Conservation (phyloP, 163 green algal genomes). For the Scenedesmus sp. region DNA sequence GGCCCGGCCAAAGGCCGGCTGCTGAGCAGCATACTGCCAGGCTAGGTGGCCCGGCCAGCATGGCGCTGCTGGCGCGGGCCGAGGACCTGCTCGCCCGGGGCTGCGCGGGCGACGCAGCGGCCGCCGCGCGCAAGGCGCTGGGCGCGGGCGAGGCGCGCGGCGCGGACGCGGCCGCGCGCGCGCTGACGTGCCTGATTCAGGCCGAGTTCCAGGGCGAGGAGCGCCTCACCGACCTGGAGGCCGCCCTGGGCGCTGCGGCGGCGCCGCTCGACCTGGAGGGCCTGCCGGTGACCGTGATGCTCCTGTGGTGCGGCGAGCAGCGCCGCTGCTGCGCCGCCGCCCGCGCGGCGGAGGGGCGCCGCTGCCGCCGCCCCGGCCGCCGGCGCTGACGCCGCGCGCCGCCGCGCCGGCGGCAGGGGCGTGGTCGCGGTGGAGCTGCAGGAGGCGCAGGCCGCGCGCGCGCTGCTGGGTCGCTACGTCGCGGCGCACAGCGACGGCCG, state of each 20-base stretch:
- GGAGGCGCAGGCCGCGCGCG: neutral
- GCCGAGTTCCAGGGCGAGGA: constrained; percentile 13
- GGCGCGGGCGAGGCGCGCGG: too few relatives aligned
- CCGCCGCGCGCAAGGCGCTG: too few relatives aligned
- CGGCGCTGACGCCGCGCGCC: neutral
- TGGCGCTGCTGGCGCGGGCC: neutral
- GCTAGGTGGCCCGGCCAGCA: too few relatives aligned
- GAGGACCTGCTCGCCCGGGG: constrained; percentile 17
- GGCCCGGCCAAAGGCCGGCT: too few relatives aligned
- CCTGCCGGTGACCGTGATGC: neutral
- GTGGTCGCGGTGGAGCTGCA: constrained; percentile 34
- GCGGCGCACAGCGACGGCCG: too few relatives aligned
- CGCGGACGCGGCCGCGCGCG: too few relatives aligned
- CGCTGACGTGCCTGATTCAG: too few relatives aligned
- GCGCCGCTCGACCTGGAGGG: neutral
- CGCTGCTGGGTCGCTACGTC: constrained; percentile 2
- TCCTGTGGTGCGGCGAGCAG: constrained; percentile 26
- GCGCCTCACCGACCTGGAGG: constrained; percentile 28
- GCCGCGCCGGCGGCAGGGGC: constrained; percentile 11
- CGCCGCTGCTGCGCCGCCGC: neutral
- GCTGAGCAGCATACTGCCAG: too few relatives aligned
- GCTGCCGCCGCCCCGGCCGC: constrained; percentile 6
- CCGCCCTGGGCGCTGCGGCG: neutral
- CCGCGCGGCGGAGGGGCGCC: neutral
- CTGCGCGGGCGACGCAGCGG: neutral